Percentiles rank a stretch among this genome's conserved stretches.
These are phyloP conservation scores for Aspergillus luchuensis DNA, from an alignment of 2,329 filamentous ascomycete genomes.

Conservation along the genomic window DNA sequence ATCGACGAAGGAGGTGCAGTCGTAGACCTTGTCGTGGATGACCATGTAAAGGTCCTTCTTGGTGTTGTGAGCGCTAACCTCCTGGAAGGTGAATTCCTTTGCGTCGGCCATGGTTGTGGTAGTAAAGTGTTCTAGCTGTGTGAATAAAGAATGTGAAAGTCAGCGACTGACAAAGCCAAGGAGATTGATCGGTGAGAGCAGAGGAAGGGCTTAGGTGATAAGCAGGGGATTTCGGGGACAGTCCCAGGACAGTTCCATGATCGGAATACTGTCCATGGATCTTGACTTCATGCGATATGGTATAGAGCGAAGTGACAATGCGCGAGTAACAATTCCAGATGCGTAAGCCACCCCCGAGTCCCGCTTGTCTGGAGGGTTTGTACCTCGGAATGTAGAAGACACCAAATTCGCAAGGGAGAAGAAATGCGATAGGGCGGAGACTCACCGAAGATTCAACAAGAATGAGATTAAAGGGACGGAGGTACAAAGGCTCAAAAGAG, in stretches of 20 bases:
- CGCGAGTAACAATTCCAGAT: background rate
- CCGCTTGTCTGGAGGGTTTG: background rate
- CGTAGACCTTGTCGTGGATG: slow-evolving; percentile 96
- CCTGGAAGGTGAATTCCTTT: slow-evolving; percentile 71
- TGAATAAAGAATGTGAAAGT: background rate
- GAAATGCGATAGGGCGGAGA: background rate
- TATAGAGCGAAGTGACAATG: background rate
- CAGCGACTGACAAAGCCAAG: background rate
- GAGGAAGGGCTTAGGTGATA: background rate
- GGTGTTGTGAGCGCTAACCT: slow-evolving; percentile 81
- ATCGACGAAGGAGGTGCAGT: slow-evolving; percentile 84
- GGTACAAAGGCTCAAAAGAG: slow-evolving; percentile 1
- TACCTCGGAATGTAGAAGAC: background rate
- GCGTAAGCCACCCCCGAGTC: background rate
- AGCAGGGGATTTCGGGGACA: background rate
- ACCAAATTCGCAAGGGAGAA: background rate
- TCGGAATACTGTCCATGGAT: background rate
- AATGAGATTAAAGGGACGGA: background rate
- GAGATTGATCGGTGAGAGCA: background rate
- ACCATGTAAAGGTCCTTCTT: slow-evolving; percentile 93
- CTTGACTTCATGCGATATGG: background rate
- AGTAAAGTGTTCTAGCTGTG: background rate
- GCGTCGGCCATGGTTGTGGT: slow-evolving; percentile 53
- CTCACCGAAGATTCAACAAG: background rate
- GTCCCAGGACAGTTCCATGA: background rate